Evolutionary conservation across 2,329 filamentous ascomycete genomes (phyloP).

Genomic region (Dactylonectria macrodidyma): DNA sequence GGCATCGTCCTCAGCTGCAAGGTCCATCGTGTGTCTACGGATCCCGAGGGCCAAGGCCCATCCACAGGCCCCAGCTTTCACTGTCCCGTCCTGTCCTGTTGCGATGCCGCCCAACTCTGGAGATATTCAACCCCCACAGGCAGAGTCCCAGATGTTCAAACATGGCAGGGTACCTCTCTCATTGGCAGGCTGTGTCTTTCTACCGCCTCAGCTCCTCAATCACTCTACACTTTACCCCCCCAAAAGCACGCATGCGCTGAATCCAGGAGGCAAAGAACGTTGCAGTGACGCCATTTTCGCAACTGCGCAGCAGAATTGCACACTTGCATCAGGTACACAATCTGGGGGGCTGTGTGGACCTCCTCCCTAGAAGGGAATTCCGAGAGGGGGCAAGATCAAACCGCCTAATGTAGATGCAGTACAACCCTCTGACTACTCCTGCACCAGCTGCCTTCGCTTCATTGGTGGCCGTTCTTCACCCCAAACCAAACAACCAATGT

Average conservation of each 20-base stretch:
- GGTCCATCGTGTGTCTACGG: slow-evolving; percentile 10
- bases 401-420: slow-evolving; percentile 38
- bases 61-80: background rate
- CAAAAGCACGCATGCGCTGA: slow-evolving; percentile 6
- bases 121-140: background rate
- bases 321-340: slow-evolving; percentile 31
- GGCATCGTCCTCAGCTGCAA: slow-evolving; percentile 24
- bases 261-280: slow-evolving; percentile 36
- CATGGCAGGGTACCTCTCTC: background rate
- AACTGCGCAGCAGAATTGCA: slow-evolving; percentile 39
- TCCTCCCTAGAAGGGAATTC: slow-evolving; percentile 36
- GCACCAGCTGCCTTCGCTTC: slow-evolving; percentile 32
- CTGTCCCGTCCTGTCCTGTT: background rate
- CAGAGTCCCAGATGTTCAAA: background rate
- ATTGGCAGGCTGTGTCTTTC: slow-evolving; percentile 1
- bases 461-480: slow-evolving; percentile 41
- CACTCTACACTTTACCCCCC: slow-evolving; percentile 15
- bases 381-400: slow-evolving; percentile 40
- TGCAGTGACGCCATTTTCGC: slow-evolving; percentile 47
- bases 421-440: slow-evolving; percentile 36
- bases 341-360: slow-evolving; percentile 28
- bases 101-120: slow-evolving; percentile 1
- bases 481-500: slow-evolving; percentile 41
- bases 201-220: background rate
- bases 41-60: slow-evolving; percentile 15